Conservation (phyloP, 306 rosid genomes). For the Hippophae rhamnoides region DNA sequence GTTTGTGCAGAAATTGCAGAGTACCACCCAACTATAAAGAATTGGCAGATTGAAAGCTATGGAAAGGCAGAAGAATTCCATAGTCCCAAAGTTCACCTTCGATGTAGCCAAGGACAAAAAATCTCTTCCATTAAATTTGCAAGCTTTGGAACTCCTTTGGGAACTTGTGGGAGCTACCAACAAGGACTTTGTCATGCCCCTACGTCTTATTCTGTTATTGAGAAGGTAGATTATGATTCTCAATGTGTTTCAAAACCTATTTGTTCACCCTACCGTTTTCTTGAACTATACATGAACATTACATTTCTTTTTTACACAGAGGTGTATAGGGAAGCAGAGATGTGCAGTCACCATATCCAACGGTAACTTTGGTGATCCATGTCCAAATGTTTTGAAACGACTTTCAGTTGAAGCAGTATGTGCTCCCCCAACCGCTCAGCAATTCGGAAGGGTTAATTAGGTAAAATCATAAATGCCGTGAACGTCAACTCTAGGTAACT, state of each 20-base stretch:
- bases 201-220: conserved; percentile 49
- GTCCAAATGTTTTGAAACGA: conserved; percentile 90
- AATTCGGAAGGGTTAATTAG: conserved; percentile 39
- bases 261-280: neutral
- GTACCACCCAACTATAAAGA: conserved; percentile 79
- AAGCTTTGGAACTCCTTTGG: conserved; percentile 92
- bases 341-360: conserved; percentile 79
- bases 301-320: conserved; percentile 39
- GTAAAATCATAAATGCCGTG: conserved; percentile 14
- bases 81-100: conserved; percentile 83
- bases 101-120: conserved; percentile 62
- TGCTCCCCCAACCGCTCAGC: conserved; percentile 29
- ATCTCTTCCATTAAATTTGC: conserved; percentile 90
- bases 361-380: conserved; percentile 91
- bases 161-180: conserved; percentile 90
- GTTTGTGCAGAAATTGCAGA: conserved; percentile 90
- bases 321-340: conserved; percentile 68
- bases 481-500: conserved; percentile 24
- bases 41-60: conserved; percentile 88
- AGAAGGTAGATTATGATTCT: conserved; percentile 48
- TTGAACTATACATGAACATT: conserved; percentile 9
- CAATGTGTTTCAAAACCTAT: conserved; percentile 7
- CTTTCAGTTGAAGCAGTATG: conserved; percentile 92
- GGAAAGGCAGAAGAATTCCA: conserved; percentile 71
- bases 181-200: conserved; percentile 84